phyloP scores from a whole-genome alignment of 495 filamentous ascomycete genomes.

The Rhypophila decipiens region DNA sequence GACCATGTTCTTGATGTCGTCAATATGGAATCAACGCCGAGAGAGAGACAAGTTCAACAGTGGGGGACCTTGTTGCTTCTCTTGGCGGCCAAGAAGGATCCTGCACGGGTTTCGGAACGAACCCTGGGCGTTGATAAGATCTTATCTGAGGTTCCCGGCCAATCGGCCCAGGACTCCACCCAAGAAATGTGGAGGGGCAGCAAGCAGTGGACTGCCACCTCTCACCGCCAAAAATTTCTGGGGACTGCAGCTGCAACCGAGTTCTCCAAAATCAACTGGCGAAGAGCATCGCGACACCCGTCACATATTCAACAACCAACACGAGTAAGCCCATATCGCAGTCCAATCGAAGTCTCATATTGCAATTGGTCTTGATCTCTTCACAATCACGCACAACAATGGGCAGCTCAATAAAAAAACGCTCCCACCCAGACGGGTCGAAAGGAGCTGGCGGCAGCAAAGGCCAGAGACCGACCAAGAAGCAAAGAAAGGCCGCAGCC shows the following conservation, averaged over 20 bases:
- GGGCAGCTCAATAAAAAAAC: conserved; percentile 24
- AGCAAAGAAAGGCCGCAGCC: conserved; percentile 60
- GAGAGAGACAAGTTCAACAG: too few species aligned
- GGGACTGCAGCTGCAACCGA: conserved; percentile 6
- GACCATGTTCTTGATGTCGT: too few species aligned
- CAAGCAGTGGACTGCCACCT: conserved; percentile 9
- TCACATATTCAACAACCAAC: neutral
- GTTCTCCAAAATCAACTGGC: conserved; percentile 1
- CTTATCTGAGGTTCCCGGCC: too few species aligned
- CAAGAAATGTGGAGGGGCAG: conserved; percentile 1
- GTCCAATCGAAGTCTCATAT: neutral
- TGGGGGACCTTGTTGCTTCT: too few species aligned
- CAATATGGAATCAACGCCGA: too few species aligned
- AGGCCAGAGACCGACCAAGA: conserved; percentile 61
- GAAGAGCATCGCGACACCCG: too few species aligned
- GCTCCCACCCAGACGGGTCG: conserved; percentile 42
- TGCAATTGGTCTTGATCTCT: conserved; percentile 8
- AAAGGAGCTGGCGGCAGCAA: conserved; percentile 41
- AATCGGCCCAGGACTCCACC: neutral
- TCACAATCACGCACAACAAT: conserved; percentile 23
- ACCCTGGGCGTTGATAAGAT: too few species aligned
- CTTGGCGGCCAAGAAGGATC: too few species aligned
- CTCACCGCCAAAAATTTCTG: conserved; percentile 34
- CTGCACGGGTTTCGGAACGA: too few species aligned
- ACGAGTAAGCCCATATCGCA: neutral